Conservation (phyloP, 306 rosid species). For the Erythrophleum fordii region DNA sequence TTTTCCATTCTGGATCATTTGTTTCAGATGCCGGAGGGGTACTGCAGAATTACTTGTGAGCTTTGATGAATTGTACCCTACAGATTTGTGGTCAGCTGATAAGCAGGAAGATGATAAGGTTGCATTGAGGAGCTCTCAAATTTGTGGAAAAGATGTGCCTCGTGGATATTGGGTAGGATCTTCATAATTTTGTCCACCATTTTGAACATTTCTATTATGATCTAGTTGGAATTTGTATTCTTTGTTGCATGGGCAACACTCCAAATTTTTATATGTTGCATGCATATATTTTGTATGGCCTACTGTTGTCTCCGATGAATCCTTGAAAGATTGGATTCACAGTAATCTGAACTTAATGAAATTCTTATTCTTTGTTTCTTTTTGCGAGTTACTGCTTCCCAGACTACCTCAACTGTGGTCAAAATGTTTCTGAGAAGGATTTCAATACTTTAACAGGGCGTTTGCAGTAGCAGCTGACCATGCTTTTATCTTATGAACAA, state of each 20-base stretch:
- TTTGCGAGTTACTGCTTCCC: not conserved
- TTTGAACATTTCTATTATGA: conserved; percentile 17
- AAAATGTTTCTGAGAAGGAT: conserved; percentile 16
- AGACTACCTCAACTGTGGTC: not conserved
- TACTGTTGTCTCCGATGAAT: not conserved
- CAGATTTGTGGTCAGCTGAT: conserved; percentile 47
- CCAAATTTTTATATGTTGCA: not conserved
- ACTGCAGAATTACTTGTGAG: conserved; percentile 83
- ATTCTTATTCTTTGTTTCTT: not conserved
- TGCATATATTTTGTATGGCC: not conserved
- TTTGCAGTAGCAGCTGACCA: not conserved
- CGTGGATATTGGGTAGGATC: conserved; percentile 94
- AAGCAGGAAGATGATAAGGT: conserved; percentile 55
- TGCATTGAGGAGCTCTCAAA: conserved; percentile 54
- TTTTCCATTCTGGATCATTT: conserved; percentile 40
- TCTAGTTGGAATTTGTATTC: conserved; percentile 23
- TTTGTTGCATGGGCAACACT: not conserved
- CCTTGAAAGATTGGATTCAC: conserved; percentile 12
- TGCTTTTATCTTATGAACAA: not conserved
- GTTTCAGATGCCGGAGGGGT: conserved; percentile 91
- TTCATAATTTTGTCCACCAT: conserved; percentile 34
- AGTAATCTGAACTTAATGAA: not conserved
- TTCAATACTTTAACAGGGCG: not conserved
- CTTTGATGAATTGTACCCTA: conserved; percentile 79
- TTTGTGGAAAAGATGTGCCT: conserved; percentile 94